Evolutionary conservation across 306 rosid species (phyloP).

Genomic region (Prinsepia uniflora): DNA sequence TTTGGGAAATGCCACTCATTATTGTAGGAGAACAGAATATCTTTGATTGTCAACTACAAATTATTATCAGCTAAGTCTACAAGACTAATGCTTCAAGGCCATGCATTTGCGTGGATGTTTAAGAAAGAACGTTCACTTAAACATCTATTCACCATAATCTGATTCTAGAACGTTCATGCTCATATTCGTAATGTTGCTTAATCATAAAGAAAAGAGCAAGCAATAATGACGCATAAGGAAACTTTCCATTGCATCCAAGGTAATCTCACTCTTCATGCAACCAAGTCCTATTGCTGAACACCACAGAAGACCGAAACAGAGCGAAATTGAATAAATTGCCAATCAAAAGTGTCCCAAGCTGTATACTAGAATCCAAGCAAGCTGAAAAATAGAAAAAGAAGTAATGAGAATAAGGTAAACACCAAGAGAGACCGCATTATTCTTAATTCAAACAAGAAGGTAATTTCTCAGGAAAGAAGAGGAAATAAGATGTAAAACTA

Average conservation of each 20-base stretch:
- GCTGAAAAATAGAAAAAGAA: conserved; percentile 46
- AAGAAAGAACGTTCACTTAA: conserved; percentile 26
- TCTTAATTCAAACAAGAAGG: neutral
- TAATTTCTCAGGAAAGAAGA: neutral
- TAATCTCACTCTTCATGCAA: conserved; percentile 13
- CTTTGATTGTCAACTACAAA: neutral
- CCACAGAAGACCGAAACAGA: conserved; percentile 23
- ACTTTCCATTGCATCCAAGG: conserved; percentile 25
- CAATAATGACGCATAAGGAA: conserved; percentile 22
- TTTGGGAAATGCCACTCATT: too few species aligned
- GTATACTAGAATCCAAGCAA: conserved; percentile 86
- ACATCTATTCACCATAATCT: conserved; percentile 40
- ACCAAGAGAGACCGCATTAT: too few species aligned
- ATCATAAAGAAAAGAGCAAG: conserved; percentile 33
- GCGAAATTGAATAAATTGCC: conserved; percentile 32
- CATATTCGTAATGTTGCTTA: conserved; percentile 37
- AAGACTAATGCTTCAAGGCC: conserved; percentile 28
- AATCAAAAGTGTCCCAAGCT: conserved; percentile 92
- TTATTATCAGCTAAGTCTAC: conserved; percentile 9
- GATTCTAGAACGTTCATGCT: conserved; percentile 35
- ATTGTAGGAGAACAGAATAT: neutral
- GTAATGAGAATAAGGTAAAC: neutral
- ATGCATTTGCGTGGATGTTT: conserved; percentile 23
- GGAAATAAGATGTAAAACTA: conserved; percentile 23
- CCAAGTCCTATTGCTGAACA: conserved; percentile 25